Evolutionary conservation across 2,329 filamentous ascomycete genomes (phyloP).

Genomic region (Lachnellula hyalina): DNA sequence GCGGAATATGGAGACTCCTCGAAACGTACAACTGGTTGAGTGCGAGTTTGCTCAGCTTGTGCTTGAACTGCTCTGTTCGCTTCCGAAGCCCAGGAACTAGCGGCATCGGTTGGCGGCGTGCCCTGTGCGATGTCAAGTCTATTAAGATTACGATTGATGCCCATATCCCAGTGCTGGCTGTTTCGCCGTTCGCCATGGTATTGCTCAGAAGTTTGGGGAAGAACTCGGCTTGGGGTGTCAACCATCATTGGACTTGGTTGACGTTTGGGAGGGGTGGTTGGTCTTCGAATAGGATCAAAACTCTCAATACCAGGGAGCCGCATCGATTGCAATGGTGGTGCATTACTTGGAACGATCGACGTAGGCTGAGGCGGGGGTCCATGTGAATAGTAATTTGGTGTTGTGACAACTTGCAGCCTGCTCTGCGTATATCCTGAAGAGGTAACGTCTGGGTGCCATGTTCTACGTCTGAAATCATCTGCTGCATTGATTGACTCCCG

Average conservation of each 20-base stretch:
- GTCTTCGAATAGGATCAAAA: slow-evolving; percentile 70
- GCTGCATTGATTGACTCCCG: slow-evolving; percentile 59
- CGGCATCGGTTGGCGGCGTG: slow-evolving; percentile 46
- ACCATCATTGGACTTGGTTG: slow-evolving; percentile 73
- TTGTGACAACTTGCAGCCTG: slow-evolving; percentile 70
- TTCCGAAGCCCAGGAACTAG: slow-evolving; percentile 52
- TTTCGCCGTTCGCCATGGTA: slow-evolving; percentile 41
- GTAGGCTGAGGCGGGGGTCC: slow-evolving; percentile 23
- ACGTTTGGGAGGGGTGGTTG: slow-evolving; percentile 57
- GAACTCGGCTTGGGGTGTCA: slow-evolving; percentile 41
- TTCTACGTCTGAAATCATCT: slow-evolving; percentile 77
- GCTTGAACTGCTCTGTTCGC: slow-evolving; percentile 50
- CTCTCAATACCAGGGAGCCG: slow-evolving; percentile 87
- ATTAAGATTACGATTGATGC: slow-evolving; percentile 60
- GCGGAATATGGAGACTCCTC: slow-evolving; percentile 42
- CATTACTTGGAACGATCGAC: slow-evolving; percentile 25
- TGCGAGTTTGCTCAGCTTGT: slow-evolving; percentile 47
- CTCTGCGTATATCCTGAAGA: slow-evolving; percentile 55
- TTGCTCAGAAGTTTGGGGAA: slow-evolving; percentile 15
- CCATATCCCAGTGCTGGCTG: slow-evolving; percentile 56
- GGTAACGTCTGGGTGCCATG: slow-evolving; percentile 78
- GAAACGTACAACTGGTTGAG: slow-evolving; percentile 48
- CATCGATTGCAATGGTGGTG: slow-evolving; percentile 50
- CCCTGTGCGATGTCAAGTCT: slow-evolving; percentile 58
- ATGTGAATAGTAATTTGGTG: slow-evolving; percentile 52